Conservation (phyloP, 192 early-diverging fungal genomes). For the Coemansia sp. region DNA sequence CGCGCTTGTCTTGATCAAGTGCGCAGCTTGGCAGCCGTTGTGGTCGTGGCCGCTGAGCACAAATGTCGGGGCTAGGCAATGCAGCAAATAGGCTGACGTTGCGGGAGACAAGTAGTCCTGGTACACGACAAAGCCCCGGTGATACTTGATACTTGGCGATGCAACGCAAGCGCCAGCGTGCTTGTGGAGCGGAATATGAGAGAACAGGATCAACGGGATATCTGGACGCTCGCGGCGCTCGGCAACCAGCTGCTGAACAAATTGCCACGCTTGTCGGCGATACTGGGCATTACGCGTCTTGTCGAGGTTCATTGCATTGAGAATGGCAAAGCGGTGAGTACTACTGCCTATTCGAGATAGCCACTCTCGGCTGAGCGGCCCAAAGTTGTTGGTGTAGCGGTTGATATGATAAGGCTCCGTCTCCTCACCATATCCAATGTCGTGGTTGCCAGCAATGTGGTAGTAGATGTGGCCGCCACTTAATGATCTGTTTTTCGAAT, state of each 20-base stretch:
- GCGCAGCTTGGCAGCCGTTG: conserved; percentile 56
- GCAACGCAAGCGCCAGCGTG: conserved; percentile 56
- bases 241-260: conserved; percentile 41
- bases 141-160: conserved; percentile 36
- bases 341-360: conserved; percentile 8
- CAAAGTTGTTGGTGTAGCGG: conserved; percentile 59
- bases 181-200: conserved; percentile 65
- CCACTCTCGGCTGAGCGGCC: conserved; percentile 52
- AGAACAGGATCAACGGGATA: conserved; percentile 55
- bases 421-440: conserved; percentile 65
- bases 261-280: conserved; percentile 57
- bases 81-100: conserved; percentile 57
- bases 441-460: conserved; percentile 65
- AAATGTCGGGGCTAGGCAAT: conserved; percentile 56
- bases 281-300: conserved; percentile 40
- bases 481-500: conserved; percentile 12
- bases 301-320: conserved; percentile 53
- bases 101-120: conserved; percentile 61
- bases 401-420: conserved; percentile 51
- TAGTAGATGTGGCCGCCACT: conserved; percentile 26
- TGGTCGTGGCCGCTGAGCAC: conserved; percentile 68
- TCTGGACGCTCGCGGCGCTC: conserved; percentile 27
- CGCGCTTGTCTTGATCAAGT: conserved; percentile 17
- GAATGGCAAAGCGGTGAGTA: conserved; percentile 34
- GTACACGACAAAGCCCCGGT: conserved; percentile 54